Evolutionary conservation across 176 grass and related monocot genomes (phyloP), one percentile per base, ranked within the genome.

Genomic region (Poa annua): DNA sequence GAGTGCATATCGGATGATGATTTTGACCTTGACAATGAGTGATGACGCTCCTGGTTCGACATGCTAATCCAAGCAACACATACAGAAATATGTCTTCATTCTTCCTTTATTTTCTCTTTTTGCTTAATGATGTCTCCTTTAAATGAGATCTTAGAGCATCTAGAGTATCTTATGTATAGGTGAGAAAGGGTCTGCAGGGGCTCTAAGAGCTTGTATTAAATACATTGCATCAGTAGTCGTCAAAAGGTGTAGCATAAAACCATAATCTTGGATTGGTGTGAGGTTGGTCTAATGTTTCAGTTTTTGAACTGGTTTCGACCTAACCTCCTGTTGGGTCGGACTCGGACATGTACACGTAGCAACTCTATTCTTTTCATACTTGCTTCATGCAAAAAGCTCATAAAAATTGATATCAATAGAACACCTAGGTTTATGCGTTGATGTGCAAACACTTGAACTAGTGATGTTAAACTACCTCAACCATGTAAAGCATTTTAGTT

Each of bases 1-100:
- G 90, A 91, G 52, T 81, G 80, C 54, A 88, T 67, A 44, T 98
- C 95, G 8, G 95, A 97, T 60, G 88, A 97, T 65, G 95, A 97
- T 80, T 97, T 94, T 74, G 92, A 86, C 38, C 85, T 81, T 84
- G 89, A 92, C 11, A 74, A 94, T 29, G 85, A 81, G 21, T 88
- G 69, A 81, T 0, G 4, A 22, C 45, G 11, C 81, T 71, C 26
- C 6, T 19, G 44, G 1, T 79, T 63, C 7, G 34, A 11, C 12
- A 38, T 26, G 16, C 49, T 85, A 4, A 8, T 54, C 22, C 7
- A 67, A 22, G 73, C 22, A 52, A 42, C 39, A 22, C 4, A 78
- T 68, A 14, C 10, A 44, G 50, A 8, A 12, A 2, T 7, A 67
- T 34, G 0, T 15, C 5, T 48, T 76, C 3, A 7, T 81, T 57